These are phyloP conservation scores for Pulveroboletus sp. DNA, from an alignment of 768 basidiomycete species.

Conservation along the genomic window DNA sequence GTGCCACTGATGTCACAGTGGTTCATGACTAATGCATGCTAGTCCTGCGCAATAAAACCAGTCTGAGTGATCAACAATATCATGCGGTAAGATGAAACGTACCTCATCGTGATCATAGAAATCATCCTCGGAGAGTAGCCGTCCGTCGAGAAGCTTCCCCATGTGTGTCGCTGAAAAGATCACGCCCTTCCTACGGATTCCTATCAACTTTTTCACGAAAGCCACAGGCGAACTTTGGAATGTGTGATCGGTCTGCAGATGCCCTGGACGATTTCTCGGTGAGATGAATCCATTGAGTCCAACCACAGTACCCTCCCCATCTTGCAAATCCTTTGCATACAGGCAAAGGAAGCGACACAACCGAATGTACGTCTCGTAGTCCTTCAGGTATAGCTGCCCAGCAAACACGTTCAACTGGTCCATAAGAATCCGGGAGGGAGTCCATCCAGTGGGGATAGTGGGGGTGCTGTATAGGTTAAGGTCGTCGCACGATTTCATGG, in stretches of 20 bases:
- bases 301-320: constrained; percentile 3
- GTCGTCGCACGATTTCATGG: constrained; percentile 36
- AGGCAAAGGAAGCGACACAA: background rate
- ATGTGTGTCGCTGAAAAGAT: constrained; percentile 37
- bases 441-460: background rate
- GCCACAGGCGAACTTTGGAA: constrained; percentile 36
- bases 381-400: background rate
- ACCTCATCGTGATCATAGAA: constrained; percentile 2
- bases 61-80: too few relatives aligned
- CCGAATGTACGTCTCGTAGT: background rate
- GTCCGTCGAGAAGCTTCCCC: constrained; percentile 35
- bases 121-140: constrained; percentile 14
- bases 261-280: constrained; percentile 10
- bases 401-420: background rate
- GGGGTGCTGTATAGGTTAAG: constrained; percentile 16
- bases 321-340: constrained; percentile 14
- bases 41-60: too few relatives aligned
- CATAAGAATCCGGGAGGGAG: background rate
- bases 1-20: too few relatives aligned
- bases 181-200: constrained; percentile 38
- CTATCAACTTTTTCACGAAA: constrained; percentile 18
- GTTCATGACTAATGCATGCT: too few relatives aligned
- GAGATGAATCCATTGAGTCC: constrained; percentile 21
- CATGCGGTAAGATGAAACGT: background rate
- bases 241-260: constrained; percentile 4